Evolutionary conservation across 2,329 filamentous ascomycete genomes (phyloP), one percentile per base, ranked within the genome.

Genomic region (Neophaeococcomyces mojaviensis): DNA sequence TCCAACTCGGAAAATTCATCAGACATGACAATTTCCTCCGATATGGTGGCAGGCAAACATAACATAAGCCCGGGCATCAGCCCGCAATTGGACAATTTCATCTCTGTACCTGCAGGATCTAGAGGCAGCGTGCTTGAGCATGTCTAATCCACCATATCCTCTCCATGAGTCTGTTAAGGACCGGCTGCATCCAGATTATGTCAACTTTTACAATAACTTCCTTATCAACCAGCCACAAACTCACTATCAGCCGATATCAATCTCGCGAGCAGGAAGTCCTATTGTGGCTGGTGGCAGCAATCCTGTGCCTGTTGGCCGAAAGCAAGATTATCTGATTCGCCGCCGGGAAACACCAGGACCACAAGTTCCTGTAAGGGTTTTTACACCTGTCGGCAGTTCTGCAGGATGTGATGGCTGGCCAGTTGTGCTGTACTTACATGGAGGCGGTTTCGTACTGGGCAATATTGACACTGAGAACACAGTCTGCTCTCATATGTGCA

Each of bases 361-460:
- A 0, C 61, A 70, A 16, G 59, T 79, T n/a, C 52, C 51, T 2
- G 56, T 78, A 12, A 67, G 76, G 13, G 68, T 64, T 28, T 79
- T 79, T 52, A 76, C 69, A 1, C 76, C 77, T 0, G 56, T 60
- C 4, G 71, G 70, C 0, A 50, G 63, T 4, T 39, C 52, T 15
- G 49, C 51, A 4, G 35, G 22, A 7, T 39, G 55, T 0, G 55
- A 51, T 0, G 76, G 77, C 20, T 79, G 76, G 76, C 76, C 76
- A 2, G 67, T 73, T 6, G 69, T 74, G 57, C 53, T 79, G 3
- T 81, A 77, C 57, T 76, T 70, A 54, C 77, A 80, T 52, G 77
- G 76, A 3, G 76, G 76, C 1, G 77, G 76, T 3, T 80, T 75
- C 74, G 75, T 79, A 2, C 54, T 79, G 24, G 76, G 76, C 0